Evolutionary conservation across 2,329 filamentous ascomycete genomes (phyloP), one percentile per base, ranked within the genome.

Genomic region (Fonsecaea pedrosoi): DNA sequence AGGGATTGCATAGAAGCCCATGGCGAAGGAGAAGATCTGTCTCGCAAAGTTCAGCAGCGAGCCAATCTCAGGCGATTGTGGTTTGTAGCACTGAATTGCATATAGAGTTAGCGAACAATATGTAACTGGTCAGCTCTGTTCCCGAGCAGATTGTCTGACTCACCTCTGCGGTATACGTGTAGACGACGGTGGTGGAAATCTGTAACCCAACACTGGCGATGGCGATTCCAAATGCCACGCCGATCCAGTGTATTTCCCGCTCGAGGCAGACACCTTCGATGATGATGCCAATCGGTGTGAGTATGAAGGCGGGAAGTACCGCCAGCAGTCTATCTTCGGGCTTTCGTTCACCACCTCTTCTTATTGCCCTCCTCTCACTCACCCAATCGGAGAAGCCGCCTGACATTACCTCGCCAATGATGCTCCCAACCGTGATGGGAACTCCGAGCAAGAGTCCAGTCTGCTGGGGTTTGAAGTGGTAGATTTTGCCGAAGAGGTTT

Each of bases 1-100:
- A 13, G 57, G 57, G 57, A 60, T 45, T 10, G 57, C 57, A 18
- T 60, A 60, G 40, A 60, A 60, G 18, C 57, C 57, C 25, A 60
- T 60, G n/a, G 57, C 45, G 30, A 60, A 60, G 10, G 57, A 40
- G 40, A 34, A 60, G 2, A 60, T 48, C 57, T 60, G 40, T 32
- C 18, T 42, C 55, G 35, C 18, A 25, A 61, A 48, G 45, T 61
- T 61, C 12, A 61, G 48, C 45, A 61, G 42, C 5, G 50, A 45
- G 35, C 58, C 58, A 2, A 61, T 42, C 32, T 61, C 58, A 13
- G 58, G 42, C 5, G 58, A 45, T 38, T 61, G 58, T 13, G 58
- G 45, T 21, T 61, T 61, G 45, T 61, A 61, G 42, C 42, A 53
- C 32, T 48, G n/a, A 21, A 8, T 25, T 48, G 1, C 10, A 48